Evolutionary conservation across 495 filamentous ascomycete genomes (phyloP), one percentile per base, ranked within the genome.

Genomic region (Cenococcum geophilum): DNA sequence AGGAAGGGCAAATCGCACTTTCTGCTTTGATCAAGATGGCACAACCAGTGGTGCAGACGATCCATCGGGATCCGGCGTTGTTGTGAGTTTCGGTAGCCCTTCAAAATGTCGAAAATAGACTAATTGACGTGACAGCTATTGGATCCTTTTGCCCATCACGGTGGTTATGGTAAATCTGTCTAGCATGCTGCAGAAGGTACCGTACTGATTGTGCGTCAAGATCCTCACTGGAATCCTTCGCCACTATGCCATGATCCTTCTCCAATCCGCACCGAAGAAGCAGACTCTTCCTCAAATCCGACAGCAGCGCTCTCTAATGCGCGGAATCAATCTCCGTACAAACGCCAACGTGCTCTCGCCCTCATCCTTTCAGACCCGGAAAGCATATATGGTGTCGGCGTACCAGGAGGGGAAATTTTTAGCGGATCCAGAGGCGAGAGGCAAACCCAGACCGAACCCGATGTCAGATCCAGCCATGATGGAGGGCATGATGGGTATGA

Each of bases 401-500:
- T 97, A 87, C 77, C 86, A 95, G 68, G 86, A 81, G 40, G 93
- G 95, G 49, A 81, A 82, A 22, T 97, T 89, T 73, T 77, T 98
- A 27, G 97, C 96, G 74, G 89, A 92, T 65, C 92, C 90, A 5
- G 87, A 90, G 12, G 83, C 79, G 67, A 86, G 85, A 61, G 92
- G 91, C 53, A 88, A 96, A 74, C 87, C 91, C 23, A 86, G 89
- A 12, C 84, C 89, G 54, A 97, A 98, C 74, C 93, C 95, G 20
- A 92, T 97, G 89, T 88, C 86, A 36, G 93, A 98, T 74, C 93
- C 93, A n/a, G 88, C 86, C 53, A 91, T 89, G 52, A 98, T 97
- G 95, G 95, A 97, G 71, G 91, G 89, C 59, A 97, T 97, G 92
- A 97, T 97, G 93, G 92, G 92, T 59, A 95, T 95, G 91, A 89